Base-by-base conservation (phyloP, 371 early-diverging fungal genomes). In the Haplosporangium sp. region DNA sequence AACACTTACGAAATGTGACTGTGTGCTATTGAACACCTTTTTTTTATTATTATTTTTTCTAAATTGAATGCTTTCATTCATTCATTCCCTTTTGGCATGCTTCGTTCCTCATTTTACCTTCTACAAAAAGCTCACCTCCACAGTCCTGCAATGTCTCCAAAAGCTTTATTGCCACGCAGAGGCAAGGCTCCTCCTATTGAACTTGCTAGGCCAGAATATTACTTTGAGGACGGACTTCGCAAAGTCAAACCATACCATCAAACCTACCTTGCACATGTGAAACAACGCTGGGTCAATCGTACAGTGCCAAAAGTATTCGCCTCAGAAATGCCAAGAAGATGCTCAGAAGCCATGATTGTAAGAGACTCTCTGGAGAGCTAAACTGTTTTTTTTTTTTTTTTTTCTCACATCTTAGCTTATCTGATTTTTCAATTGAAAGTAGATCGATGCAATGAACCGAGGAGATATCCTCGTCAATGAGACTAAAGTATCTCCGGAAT, bases 261-360 rank as follows among this genome's bases (percentile, higher is more conserved):
- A 20, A 76, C 72, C 2, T 75, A 72, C 44, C 67, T 75, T 10
- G 82, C 82, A 2, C 72, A 75, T 67, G 76, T 64, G 58, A 82
- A 82, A 60, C 65, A 69, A 50, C 76, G 82, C 45, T 82, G 82
- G 82, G 39, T 72, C 45, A 60, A 56, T 17, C 65, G 76, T 2
- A 82, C 82, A 1, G 70, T 82, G 2, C 76, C 82, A 3, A 65
- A 75, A 5, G 70, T 82, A 35, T 82, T 82, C 67, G 82, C 82
- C 13, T 71, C 76, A 47, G 82, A 82, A 56, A 82, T 82, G 82
- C 82, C 82, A 9, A 65, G 82, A 13, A 17, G 82, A 17, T 82
- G 82, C 34, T 69, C 82, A 6, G 42, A 65, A 34, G 44, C 34
- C 19, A 82, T 82, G 82, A 76, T 82, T 57, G 82, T 82, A 82